Percentiles rank a stretch among this genome's conserved stretches.
These are phyloP conservation scores for Aspergillus latus DNA, from an alignment of 2,329 filamentous ascomycete genomes.

Conservation along the genomic window DNA sequence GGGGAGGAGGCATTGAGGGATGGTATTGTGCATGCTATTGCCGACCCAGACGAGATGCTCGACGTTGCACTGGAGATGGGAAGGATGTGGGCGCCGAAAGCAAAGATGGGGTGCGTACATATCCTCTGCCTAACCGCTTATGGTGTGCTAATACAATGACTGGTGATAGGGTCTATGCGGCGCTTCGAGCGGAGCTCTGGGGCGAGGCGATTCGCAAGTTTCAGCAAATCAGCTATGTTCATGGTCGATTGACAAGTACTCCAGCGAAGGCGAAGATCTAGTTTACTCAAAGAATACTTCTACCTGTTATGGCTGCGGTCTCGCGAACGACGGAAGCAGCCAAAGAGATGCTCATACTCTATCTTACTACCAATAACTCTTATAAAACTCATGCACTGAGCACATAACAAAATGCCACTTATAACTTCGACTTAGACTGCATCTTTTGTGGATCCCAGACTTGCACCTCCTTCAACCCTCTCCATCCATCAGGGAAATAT, in stretches of 20 bases:
- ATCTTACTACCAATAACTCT: no score
- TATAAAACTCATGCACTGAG: no score
- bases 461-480: slow-evolving; percentile 28
- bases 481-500: slow-evolving; percentile 36
- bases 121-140: neutral
- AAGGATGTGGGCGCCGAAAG: slow-evolving; percentile 43
- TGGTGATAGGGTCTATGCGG: slow-evolving; percentile 47
- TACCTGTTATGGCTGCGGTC: no score
- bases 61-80: slow-evolving; percentile 47
- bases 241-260: slow-evolving; percentile 34
- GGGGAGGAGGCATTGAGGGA: slow-evolving; percentile 52
- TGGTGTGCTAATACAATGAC: neutral
- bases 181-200: slow-evolving; percentile 54
- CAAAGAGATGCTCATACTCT: no score
- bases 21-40: slow-evolving; percentile 55
- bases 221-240: slow-evolving; percentile 55
- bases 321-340: no score
- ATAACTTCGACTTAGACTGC: neutral
- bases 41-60: slow-evolving; percentile 51
- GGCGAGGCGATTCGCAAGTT: slow-evolving; percentile 55
- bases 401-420: neutral
- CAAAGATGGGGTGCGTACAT: slow-evolving; percentile 28
- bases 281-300: neutral
- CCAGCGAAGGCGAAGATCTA: slow-evolving; percentile 13
- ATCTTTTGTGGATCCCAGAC: slow-evolving; percentile 9